These are phyloP conservation scores for Musa beccarii DNA, from an alignment of 176 grass and related monocot species.

Conservation along the genomic window DNA sequence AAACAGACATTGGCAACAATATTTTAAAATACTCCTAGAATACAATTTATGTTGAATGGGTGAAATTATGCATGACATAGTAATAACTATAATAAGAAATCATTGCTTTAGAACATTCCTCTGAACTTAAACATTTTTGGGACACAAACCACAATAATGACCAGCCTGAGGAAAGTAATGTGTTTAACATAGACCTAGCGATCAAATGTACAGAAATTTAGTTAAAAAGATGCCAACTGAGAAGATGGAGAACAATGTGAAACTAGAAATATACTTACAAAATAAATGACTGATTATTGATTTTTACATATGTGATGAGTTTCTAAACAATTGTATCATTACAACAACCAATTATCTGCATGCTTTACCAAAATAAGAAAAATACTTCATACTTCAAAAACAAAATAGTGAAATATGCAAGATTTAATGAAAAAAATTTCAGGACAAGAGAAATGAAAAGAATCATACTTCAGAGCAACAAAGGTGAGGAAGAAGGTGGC, in stretches of 20 bases:
- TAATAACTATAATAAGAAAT: neutral
- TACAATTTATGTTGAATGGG: neutral
- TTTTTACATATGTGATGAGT: too few species aligned
- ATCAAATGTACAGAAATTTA: neutral
- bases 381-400: neutral
- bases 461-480: constrained; percentile 76
- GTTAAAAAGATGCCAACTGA: neutral
- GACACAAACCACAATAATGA: too few species aligned
- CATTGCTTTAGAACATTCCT: constrained; percentile 51
- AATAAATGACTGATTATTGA: too few species aligned
- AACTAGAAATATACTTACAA: too few species aligned
- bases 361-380: constrained; percentile 41
- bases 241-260: neutral
- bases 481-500: constrained; percentile 92
- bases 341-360: constrained; percentile 45
- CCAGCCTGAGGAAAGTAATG: too few species aligned
- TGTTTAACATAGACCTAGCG: too few species aligned
- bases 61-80: constrained; percentile 23
- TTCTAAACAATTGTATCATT: neutral
- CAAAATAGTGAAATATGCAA: neutral
- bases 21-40: neutral
- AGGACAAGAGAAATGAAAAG: constrained; percentile 1
- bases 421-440: too few species aligned
- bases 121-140: constrained; percentile 43
- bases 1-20: neutral